Base-by-base conservation (phyloP, 2,329 filamentous ascomycete species). In the Aspergillus texensis region DNA sequence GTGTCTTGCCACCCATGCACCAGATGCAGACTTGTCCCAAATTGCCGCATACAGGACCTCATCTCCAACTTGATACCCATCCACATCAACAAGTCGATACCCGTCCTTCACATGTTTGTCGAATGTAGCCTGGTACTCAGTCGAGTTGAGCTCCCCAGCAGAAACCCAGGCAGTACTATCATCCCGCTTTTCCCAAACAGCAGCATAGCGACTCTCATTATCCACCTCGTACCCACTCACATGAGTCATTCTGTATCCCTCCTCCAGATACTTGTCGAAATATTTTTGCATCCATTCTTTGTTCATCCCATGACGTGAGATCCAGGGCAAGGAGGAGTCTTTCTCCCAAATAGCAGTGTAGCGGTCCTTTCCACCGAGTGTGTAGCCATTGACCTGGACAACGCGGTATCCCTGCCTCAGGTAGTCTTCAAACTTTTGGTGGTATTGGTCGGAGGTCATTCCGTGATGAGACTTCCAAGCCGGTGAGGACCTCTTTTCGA, bases 311-410 rank as follows among this genome's bases (percentile, higher is more conserved):
- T 66, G 64, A 9, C 64, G 54, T 1, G 64, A 48, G 8, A 54
- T 41, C 64, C 64, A 64, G 45, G 59, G 43, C 0, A 57, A 54
- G 1, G 60, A 57, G 2, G 64, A 57, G 9, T 57, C 58, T 54
- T 66, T 66, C 41, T 66, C 64, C 64, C 64, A 66, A 8, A 66
- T 57, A 19, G 62, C 64, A 8, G 64, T 58, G 28, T 62, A 66
- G 28, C 62, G 64, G 4, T 36, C 57, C 3, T 41, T 57, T 6
- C 50, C 57, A 24, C 41, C 52, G 28, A 66, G 43, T 12, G 54
- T 64, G 36, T 66, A 66, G 14, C 62, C 62, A 14, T 66, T 64
- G 3, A 66, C 64, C 41, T 66, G 64, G 0, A 59, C 56, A n/a
- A 66, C 62, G 6, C 62, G 62, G 34, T 64, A 66, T 30, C 64